These are phyloP conservation scores for Perilla frutescens DNA, from an alignment of 257 asterid genomes.

Conservation along the genomic window DNA sequence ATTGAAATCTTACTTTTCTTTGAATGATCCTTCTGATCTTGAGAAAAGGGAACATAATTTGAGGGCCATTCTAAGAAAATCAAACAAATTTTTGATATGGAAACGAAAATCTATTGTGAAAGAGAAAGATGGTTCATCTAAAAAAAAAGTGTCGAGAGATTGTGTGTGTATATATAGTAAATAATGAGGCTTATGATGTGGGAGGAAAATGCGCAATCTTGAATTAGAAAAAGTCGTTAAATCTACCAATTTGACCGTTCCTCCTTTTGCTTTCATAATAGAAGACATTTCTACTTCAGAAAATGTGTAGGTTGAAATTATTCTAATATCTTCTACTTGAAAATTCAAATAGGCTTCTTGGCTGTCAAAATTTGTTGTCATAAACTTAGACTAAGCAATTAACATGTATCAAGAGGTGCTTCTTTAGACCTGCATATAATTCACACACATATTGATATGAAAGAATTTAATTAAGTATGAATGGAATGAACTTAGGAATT, in stretches of 20 bases:
- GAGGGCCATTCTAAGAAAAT: conserved; percentile 53
- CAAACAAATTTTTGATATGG: conserved; percentile 9
- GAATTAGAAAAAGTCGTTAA: conserved; percentile 26
- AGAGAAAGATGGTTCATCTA: conserved; percentile 29
- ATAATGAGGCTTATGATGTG: neutral
- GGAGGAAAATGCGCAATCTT: conserved; percentile 4
- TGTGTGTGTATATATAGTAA: neutral
- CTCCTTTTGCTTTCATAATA: neutral
- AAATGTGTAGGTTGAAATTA: conserved; percentile 12
- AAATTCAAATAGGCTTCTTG: neutral
- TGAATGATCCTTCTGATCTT: conserved; percentile 41
- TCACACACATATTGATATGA: too few relatives aligned
- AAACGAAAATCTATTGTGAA: conserved; percentile 2
- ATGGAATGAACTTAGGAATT: too few relatives aligned
- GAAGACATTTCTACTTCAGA: neutral
- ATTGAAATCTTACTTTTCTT: conserved; percentile 44
- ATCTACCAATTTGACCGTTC: conserved; percentile 28
- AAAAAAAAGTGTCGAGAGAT: neutral
- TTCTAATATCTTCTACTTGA: neutral
- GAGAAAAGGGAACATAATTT: conserved; percentile 54
- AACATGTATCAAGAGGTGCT: neutral
- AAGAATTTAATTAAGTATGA: too few relatives aligned
- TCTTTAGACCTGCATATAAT: too few relatives aligned
- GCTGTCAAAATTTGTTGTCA: neutral
- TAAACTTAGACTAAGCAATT: neutral